These are phyloP conservation scores for Naganishia antarctica DNA, from an alignment of 768 basidiomycete genomes.

Conservation along the genomic window DNA sequence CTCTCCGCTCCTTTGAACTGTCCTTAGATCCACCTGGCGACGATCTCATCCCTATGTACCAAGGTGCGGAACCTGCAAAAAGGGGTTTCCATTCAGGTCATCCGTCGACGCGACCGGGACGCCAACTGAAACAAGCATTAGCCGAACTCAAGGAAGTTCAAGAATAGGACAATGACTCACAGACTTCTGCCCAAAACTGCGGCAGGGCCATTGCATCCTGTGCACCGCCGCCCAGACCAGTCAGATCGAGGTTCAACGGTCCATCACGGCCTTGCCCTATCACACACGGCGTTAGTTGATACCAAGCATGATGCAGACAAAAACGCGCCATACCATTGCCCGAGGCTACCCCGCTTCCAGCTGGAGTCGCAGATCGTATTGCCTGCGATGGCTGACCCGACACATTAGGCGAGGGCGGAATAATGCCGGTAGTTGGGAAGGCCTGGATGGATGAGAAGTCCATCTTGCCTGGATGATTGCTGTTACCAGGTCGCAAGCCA, in stretches of 20 bases:
- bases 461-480: slow-evolving; percentile 10
- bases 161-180: background rate
- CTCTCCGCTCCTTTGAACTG: no score
- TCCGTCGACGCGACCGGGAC: slow-evolving; percentile 6
- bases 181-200: slow-evolving; percentile 30
- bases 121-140: slow-evolving; percentile 6
- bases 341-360: background rate
- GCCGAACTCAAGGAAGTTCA: background rate
- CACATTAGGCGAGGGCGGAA: slow-evolving; percentile 15
- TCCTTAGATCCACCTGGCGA: no score
- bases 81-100: background rate
- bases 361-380: background rate
- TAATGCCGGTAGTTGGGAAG: slow-evolving; percentile 21
- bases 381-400: background rate
- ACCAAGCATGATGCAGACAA: background rate
- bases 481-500: background rate
- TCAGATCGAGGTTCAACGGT: slow-evolving; percentile 3
- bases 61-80: background rate
- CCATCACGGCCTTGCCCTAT: slow-evolving; percentile 8
- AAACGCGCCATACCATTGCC: background rate
- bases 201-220: slow-evolving; percentile 25
- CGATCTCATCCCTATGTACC: background rate
- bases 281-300: background rate
- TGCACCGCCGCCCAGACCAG: slow-evolving; percentile 19
- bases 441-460: slow-evolving; percentile 22